These are phyloP conservation scores for Rosa rugosa DNA, from an alignment of 306 rosid genomes.

Conservation along the genomic window DNA sequence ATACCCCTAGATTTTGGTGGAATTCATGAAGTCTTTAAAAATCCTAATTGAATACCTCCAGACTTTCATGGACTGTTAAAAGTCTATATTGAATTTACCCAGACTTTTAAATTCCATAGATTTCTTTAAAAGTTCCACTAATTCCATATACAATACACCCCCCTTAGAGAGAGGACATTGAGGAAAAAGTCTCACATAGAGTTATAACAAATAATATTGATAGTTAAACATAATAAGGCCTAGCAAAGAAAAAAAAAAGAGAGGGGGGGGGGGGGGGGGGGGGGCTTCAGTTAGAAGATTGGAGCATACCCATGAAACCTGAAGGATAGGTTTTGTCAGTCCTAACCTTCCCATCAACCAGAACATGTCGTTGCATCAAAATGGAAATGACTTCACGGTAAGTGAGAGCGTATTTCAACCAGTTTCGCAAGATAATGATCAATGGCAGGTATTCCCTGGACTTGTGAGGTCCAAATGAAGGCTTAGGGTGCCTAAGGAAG, in stretches of 20 bases:
- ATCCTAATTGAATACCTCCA: too few species aligned
- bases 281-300: neutral
- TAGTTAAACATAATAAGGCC: neutral
- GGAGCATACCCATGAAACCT: slow-evolving; percentile 77
- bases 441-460: slow-evolving; percentile 80
- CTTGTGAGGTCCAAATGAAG: slow-evolving; percentile 84
- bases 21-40: too few species aligned
- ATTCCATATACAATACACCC: too few species aligned
- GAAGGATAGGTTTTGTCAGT: slow-evolving; percentile 73
- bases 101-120: too few species aligned
- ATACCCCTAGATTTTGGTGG: too few species aligned
- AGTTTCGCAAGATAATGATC: slow-evolving; percentile 60
- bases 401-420: slow-evolving; percentile 74
- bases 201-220: neutral
- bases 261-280: too few species aligned
- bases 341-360: slow-evolving; percentile 79
- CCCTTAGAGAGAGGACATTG: too few species aligned
- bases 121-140: too few species aligned
- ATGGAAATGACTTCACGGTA: slow-evolving; percentile 84
- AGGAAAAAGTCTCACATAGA: neutral
- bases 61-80: too few species aligned
- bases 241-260: neutral
- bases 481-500: slow-evolving; percentile 61
- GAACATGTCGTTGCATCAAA: slow-evolving; percentile 79
- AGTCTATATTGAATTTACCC: too few species aligned